These are phyloP conservation scores for Linanthus parryae DNA, from an alignment of 148 eudicot species.

Conservation along the genomic window DNA sequence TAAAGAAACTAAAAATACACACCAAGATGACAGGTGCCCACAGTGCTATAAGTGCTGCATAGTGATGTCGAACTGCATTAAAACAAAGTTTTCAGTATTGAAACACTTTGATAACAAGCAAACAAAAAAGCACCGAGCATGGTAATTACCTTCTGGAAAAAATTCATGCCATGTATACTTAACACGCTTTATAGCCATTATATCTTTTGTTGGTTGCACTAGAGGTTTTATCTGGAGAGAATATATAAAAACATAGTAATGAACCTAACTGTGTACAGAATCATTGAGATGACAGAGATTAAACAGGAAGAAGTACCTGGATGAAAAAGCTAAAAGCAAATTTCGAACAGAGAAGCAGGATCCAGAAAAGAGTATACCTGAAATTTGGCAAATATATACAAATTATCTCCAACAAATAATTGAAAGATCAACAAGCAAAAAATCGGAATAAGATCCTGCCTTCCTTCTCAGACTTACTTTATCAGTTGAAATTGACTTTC, in stretches of 20 bases:
- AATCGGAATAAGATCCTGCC: too few relatives aligned
- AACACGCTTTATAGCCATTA: slow-evolving; percentile 52
- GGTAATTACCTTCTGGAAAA: slow-evolving; percentile 66
- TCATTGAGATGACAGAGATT: not conserved
- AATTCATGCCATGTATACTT: slow-evolving; percentile 88
- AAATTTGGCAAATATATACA: too few relatives aligned
- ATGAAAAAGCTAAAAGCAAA: slow-evolving; percentile 73
- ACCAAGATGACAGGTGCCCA: slow-evolving; percentile 97
- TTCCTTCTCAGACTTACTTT: slow-evolving; percentile 74
- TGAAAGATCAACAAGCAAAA: too few relatives aligned
- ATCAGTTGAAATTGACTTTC: slow-evolving; percentile 94
- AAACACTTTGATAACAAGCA: slow-evolving; percentile 5
- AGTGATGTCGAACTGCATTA: slow-evolving; percentile 61
- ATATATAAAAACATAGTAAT: slow-evolving; percentile 6
- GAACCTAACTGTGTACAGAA: slow-evolving; percentile 2
- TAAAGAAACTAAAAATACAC: slow-evolving; percentile 15
- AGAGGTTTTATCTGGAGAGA: slow-evolving; percentile 74
- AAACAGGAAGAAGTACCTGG: slow-evolving; percentile 41
- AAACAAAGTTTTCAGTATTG: slow-evolving; percentile 14
- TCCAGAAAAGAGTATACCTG: slow-evolving; percentile 94
- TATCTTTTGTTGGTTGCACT: slow-evolving; percentile 68
- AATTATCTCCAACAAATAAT: too few relatives aligned
- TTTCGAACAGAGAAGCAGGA: slow-evolving; percentile 68
- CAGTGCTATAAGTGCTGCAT: slow-evolving; percentile 68
- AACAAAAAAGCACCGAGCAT: slow-evolving; percentile 2